Percentiles rank a stretch among this genome's conserved stretches.
Conservation (phyloP, 75 land plant species). For the Isoetes taiwanensis region DNA sequence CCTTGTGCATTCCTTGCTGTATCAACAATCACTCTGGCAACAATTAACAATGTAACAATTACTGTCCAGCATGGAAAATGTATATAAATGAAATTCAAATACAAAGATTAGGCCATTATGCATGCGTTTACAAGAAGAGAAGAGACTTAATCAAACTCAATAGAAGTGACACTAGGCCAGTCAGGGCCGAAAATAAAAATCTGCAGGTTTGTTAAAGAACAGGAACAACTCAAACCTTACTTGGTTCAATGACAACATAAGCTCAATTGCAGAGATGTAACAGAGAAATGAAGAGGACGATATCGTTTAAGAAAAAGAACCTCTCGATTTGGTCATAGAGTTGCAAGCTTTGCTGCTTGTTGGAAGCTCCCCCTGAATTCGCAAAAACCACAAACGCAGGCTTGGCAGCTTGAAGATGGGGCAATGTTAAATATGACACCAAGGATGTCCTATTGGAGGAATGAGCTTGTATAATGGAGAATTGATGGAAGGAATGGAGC, state of each 20-base stretch:
- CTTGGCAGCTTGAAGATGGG: too few species aligned
- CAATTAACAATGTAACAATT: too few species aligned
- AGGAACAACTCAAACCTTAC: background rate
- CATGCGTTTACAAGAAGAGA: background rate
- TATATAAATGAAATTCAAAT: background rate
- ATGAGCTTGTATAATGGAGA: too few species aligned
- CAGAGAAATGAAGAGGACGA: background rate
- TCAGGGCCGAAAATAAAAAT: background rate
- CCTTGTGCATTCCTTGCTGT: conserved; percentile 46
- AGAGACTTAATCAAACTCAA: background rate
- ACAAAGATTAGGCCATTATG: background rate
- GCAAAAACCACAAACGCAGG: too few species aligned
- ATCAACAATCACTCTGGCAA: conserved; percentile 57
- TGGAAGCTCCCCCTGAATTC: too few species aligned
- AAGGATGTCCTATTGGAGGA: too few species aligned
- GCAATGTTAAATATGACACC: too few species aligned
- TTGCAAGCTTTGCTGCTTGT: conserved; percentile 15
- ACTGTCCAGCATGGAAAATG: too few species aligned
- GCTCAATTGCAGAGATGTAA: background rate
- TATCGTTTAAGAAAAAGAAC: conserved; percentile 1
- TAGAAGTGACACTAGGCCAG: background rate
- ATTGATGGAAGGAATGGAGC: too few species aligned
- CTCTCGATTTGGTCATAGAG: conserved; percentile 30
- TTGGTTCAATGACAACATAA: background rate
- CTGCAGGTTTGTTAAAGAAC: background rate